These are phyloP conservation scores for Dendrocalamus latiflorus DNA, from an alignment of 202 grass and related monocot species.

Conservation along the genomic window DNA sequence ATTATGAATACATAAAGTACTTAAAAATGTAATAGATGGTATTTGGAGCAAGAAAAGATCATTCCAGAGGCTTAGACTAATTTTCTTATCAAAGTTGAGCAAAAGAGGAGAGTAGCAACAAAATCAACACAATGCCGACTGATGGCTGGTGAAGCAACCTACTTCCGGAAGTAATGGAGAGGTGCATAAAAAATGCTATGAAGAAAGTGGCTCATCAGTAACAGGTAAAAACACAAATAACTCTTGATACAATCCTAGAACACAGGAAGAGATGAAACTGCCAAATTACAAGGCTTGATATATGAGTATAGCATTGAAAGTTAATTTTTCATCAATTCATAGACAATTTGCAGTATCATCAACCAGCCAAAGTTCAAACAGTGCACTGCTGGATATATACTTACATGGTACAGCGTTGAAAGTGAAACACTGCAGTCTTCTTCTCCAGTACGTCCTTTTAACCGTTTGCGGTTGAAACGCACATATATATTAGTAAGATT, in stretches of 20 bases:
- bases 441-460: slow-evolving; percentile 99
- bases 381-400: slow-evolving; percentile 12
- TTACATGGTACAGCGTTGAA: slow-evolving; percentile 92
- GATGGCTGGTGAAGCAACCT: background rate
- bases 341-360: slow-evolving; percentile 7
- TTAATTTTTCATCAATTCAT: background rate
- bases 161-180: background rate
- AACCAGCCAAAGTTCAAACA: slow-evolving; percentile 12
- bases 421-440: slow-evolving; percentile 91
- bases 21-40: slow-evolving; percentile 5
- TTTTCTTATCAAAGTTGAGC: background rate
- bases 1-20: slow-evolving; percentile 22
- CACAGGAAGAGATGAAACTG: background rate
- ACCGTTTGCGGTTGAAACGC: slow-evolving; percentile 88
- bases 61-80: background rate
- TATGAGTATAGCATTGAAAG: background rate
- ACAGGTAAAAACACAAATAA: background rate
- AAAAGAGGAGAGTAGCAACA: slow-evolving; percentile 8
- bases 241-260: background rate
- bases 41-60: slow-evolving; percentile 12
- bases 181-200: background rate
- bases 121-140: background rate
- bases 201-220: background rate
- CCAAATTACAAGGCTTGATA: background rate
- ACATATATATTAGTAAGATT: slow-evolving; percentile 99